Conservation (phyloP, 1,139 yeast genomes). For the Kodamaea fungicola region DNA sequence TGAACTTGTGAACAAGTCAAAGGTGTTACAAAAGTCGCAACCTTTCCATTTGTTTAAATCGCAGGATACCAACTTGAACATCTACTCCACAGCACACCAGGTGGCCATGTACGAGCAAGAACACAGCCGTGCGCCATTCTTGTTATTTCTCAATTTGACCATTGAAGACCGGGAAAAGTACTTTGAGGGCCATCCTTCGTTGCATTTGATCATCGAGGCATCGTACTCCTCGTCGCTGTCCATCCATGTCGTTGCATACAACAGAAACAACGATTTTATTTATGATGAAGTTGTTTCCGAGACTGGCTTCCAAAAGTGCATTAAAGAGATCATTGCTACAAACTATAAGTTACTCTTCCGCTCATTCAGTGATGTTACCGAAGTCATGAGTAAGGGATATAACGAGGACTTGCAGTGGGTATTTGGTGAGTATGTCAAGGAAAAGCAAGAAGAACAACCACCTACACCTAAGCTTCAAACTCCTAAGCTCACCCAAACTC, state of each 20-base stretch:
- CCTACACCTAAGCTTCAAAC: background rate
- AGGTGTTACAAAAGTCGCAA: slow-evolving; percentile 70
- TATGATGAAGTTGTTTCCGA: slow-evolving; percentile 23
- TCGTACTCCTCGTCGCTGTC: slow-evolving; percentile 25
- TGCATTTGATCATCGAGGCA: slow-evolving; percentile 27
- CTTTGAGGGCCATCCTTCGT: slow-evolving; percentile 22
- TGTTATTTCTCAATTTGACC: slow-evolving; percentile 57
- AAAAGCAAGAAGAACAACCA: background rate
- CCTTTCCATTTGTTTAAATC: slow-evolving; percentile 80
- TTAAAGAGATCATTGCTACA: slow-evolving; percentile 21
- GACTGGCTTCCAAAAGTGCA: slow-evolving; percentile 18
- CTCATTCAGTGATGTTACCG: slow-evolving; percentile 21
- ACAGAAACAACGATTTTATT: slow-evolving; percentile 20
- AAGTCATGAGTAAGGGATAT: slow-evolving; percentile 21
- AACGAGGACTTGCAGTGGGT: slow-evolving; percentile 21
- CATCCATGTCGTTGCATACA: slow-evolving; percentile 29
- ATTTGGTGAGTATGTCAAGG: slow-evolving; percentile 10
- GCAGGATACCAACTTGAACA: slow-evolving; percentile 35
- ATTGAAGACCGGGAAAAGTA: slow-evolving; percentile 21
- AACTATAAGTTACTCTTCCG: slow-evolving; percentile 20
- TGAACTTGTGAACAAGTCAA: slow-evolving; percentile 71
- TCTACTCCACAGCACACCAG: slow-evolving; percentile 83
- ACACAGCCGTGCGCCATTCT: slow-evolving; percentile 56
- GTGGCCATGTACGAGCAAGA: slow-evolving; percentile 56
- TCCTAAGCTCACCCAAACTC: background rate